phyloP scores from a whole-genome alignment of 139 green algal genomes.

The Chlamydomonas schloesseri region DNA sequence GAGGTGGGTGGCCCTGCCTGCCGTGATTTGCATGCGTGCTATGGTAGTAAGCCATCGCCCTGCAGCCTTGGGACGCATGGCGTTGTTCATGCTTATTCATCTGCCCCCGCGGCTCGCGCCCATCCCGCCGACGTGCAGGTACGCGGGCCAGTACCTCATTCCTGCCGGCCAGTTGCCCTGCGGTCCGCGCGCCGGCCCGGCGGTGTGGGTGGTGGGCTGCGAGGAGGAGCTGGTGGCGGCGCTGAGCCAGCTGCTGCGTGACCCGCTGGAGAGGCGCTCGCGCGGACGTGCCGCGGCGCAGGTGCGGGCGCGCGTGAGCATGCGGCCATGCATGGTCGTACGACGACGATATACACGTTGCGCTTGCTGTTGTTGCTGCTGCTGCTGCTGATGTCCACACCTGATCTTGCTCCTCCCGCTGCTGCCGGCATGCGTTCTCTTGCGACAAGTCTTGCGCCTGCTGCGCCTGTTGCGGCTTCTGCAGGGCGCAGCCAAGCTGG shows the following conservation, averaged over 20 bases:
- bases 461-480: background rate
- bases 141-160: conserved; percentile 61
- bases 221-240: conserved; percentile 55
- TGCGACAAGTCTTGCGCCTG: background rate
- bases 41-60: too few species aligned
- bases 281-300: conserved; percentile 66
- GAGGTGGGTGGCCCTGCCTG: background rate
- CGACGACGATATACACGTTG: too few species aligned
- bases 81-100: too few species aligned
- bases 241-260: conserved; percentile 58
- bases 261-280: conserved; percentile 65
- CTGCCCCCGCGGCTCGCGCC: too few species aligned
- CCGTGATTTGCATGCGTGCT: too few species aligned
- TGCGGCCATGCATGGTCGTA: too few species aligned
- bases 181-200: conserved; percentile 56
- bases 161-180: conserved; percentile 64
- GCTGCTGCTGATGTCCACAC: too few species aligned
- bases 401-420: too few species aligned
- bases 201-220: conserved; percentile 62
- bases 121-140: conserved; percentile 17
- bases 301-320: background rate
- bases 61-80: too few species aligned
- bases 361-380: too few species aligned
- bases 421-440: too few species aligned
- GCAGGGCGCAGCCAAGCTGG: conserved; percentile 72